Evolutionary conservation across 2,329 filamentous ascomycete species (phyloP).

Genomic region (Apiospora phragmitis): DNA sequence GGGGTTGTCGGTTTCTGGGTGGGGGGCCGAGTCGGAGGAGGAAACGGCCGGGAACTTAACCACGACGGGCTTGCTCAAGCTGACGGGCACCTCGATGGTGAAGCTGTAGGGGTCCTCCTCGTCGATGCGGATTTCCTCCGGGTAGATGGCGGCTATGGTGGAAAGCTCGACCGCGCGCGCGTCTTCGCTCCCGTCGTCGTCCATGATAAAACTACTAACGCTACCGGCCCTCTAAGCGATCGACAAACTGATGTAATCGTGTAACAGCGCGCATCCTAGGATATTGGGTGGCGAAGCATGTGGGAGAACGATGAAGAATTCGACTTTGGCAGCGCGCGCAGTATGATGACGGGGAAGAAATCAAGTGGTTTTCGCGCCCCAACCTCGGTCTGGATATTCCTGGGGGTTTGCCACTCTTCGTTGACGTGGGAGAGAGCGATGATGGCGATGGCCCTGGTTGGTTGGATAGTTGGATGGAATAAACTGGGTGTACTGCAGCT

Average conservation of each 20-base stretch:
- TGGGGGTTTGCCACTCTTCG: not conserved
- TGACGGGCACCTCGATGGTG: constrained; percentile 58
- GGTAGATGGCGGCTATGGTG: constrained; percentile 64
- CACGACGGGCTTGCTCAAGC: constrained; percentile 53
- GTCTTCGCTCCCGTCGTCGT: constrained; percentile 39
- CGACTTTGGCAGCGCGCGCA: not conserved
- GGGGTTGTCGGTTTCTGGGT: constrained; percentile 15
- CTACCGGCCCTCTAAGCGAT: constrained; percentile 22
- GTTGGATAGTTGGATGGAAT: not conserved
- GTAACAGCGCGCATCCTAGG: constrained; percentile 20
- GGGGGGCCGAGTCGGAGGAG: constrained; percentile 35
- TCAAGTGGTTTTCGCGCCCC: not conserved
- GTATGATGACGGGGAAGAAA: not conserved
- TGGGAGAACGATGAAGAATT: not conserved
- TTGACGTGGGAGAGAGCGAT: not conserved
- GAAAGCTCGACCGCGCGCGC: constrained; percentile 60
- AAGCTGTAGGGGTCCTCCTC: constrained; percentile 48
- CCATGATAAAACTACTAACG: constrained; percentile 36
- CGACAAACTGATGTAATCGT: constrained; percentile 15
- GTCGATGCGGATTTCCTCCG: constrained; percentile 55
- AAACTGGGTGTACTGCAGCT: not conserved
- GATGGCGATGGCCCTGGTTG: not conserved
- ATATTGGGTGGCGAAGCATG: not conserved
- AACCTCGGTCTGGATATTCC: not conserved
- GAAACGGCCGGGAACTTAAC: constrained; percentile 57